These are phyloP conservation scores for Lunularia cruciata DNA, from an alignment of 225 moss, liverwort and hornwort genomes.

Conservation along the genomic window DNA sequence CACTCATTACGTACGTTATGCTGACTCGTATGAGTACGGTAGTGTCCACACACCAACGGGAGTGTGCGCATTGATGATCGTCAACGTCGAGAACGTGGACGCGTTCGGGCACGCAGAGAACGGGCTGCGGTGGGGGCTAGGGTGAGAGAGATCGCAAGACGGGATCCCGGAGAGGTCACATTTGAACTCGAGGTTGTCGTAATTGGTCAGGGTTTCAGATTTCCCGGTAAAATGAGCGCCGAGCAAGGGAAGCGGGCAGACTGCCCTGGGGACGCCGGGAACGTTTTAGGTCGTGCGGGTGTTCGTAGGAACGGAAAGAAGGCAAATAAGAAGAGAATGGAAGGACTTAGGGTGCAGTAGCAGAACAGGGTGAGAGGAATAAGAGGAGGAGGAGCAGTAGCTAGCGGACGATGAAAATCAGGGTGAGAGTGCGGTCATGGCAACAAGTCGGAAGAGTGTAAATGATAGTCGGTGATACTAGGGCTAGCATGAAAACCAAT, in stretches of 20 bases:
- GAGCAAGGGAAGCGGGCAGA: background rate
- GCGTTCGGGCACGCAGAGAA: too few species aligned
- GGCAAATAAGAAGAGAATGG: background rate
- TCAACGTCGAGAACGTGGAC: too few species aligned
- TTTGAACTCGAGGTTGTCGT: background rate
- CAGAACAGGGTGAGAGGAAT: too few species aligned
- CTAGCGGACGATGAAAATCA: background rate
- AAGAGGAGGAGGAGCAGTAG: background rate
- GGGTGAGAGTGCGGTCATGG: background rate
- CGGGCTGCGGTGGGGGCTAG: too few species aligned
- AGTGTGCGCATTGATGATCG: too few species aligned
- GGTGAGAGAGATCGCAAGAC: too few species aligned
- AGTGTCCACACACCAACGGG: too few species aligned
- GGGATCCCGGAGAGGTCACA: too few species aligned
- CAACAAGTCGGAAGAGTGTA: background rate
- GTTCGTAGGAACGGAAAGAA: background rate
- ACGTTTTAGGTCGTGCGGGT: constrained; percentile 11
- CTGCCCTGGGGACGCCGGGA: background rate
- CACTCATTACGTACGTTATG: too few species aligned
- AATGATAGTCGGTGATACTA: background rate
- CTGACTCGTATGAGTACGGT: too few species aligned
- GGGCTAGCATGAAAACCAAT: background rate
- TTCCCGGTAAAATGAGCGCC: background rate
- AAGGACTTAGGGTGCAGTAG: background rate
- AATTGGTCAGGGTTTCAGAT: background rate